Evolutionary conservation across 78 protist genomes (phyloP), one percentile per base, ranked within the genome.

Genomic region (Chrysochromulina tobinii): DNA sequence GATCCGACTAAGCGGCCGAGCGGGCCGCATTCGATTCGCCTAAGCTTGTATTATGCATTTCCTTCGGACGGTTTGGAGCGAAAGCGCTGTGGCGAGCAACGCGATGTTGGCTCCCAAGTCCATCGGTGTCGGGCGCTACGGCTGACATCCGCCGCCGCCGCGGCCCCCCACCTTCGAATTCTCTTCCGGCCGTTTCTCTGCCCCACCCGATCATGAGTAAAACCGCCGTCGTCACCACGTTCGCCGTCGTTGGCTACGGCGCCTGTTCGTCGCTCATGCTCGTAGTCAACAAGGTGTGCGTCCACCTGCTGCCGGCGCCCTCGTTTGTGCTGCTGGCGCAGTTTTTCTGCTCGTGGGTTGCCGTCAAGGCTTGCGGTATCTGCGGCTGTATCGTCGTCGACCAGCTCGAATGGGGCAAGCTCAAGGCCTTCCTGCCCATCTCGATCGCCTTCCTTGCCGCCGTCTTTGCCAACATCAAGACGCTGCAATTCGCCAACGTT

Each of bases 401-500:
- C 83, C 18, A 8, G 83, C 83, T 75, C 64, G 61, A 53, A 50
- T 23, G 50, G 64, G 11, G 21, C 64, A 21, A 51, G 87, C 64
- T 54, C 48, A 38, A 18, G 53, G 87, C 51, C 48, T 79, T 54
- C 48, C 20, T 54, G 23, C 48, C 48, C 27, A 18, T 79, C 14
- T 2, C 87, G 18, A 9, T 27, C 61, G 87, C 58, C n/a, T 79
- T 79, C 64, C 27, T 79, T 50, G 87, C 87, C 12, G 11, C 25
- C 48, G 11, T 79, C 87, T 79, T 18, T 48, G 61, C 64, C 0
- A 79, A 79, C 64, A 23, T 25, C 14, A 79, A 79, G 61, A 54
- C 61, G 64, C 64, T 79, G 64, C 87, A 79, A 15, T 79, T 8
- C 48, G 27, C 38, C 64, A 79, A 79, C 87, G 84, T 75, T 27